Percentiles rank a stretch among this genome's conserved stretches.
Evolutionary conservation across 768 basidiomycete genomes (phyloP).

Genomic region (Calvatia gigantea): DNA sequence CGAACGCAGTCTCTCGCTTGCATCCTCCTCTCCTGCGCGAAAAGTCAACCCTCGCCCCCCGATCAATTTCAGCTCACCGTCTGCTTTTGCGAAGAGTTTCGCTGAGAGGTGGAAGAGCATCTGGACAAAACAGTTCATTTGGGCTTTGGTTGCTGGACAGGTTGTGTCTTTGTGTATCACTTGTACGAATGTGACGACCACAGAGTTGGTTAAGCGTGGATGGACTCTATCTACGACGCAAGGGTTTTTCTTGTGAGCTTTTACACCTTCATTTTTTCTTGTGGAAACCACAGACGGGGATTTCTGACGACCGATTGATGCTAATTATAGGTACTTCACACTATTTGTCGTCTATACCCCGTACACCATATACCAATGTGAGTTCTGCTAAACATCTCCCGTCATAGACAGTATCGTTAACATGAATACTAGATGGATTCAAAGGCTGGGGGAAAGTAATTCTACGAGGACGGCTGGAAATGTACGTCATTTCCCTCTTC

Average conservation of each 20-base stretch:
- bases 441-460: slow-evolving; percentile 80
- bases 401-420: slow-evolving; percentile 1
- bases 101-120: slow-evolving; percentile 64
- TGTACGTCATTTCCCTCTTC: slow-evolving; percentile 41
- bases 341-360: slow-evolving; percentile 77
- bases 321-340: slow-evolving; percentile 63
- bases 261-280: not conserved
- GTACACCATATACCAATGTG: slow-evolving; percentile 86
- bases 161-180: slow-evolving; percentile 86
- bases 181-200: slow-evolving; percentile 84
- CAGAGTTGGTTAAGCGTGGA: slow-evolving; percentile 46
- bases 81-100: slow-evolving; percentile 50
- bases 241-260: slow-evolving; percentile 74
- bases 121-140: slow-evolving; percentile 73
- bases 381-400: slow-evolving; percentile 22
- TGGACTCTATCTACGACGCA: slow-evolving; percentile 37
- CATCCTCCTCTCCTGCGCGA: not conserved
- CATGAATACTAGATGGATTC: slow-evolving; percentile 58
- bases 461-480: slow-evolving; percentile 79
- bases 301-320: not conserved
- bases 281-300: not conserved
- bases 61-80: slow-evolving; percentile 61
- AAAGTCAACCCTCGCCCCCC: slow-evolving; percentile 41
- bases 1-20: slow-evolving; percentile 4
- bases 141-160: slow-evolving; percentile 75